Evolutionary conservation across 805 yeast species (phyloP).

Genomic region (Sugiyamaella qingdaonensis): DNA sequence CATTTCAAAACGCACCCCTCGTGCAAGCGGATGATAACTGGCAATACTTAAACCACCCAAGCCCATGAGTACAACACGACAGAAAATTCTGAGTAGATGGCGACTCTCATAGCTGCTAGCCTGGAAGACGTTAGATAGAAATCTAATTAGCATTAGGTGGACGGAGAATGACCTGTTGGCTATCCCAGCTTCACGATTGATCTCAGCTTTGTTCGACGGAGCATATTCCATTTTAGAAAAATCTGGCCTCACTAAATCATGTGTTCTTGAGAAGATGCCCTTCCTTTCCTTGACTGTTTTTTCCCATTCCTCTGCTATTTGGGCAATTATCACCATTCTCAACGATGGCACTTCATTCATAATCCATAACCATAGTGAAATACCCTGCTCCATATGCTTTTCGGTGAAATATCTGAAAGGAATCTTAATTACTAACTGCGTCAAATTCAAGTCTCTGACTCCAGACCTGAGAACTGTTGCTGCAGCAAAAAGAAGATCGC

Average conservation of each 20-base stretch:
- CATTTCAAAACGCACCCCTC: constrained; percentile 70
- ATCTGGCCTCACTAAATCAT: constrained; percentile 58
- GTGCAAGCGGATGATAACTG: constrained; percentile 77
- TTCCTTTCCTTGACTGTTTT: constrained; percentile 49
- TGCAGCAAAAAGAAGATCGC: constrained; percentile 33
- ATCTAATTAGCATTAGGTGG: constrained; percentile 61
- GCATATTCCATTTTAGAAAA: constrained; percentile 79
- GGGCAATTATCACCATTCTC: constrained; percentile 59
- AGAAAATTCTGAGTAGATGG: constrained; percentile 64
- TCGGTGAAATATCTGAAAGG: constrained; percentile 69
- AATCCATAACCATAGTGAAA: constrained; percentile 75
- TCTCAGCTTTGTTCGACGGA: constrained; percentile 66
- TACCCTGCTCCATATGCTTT: constrained; percentile 56
- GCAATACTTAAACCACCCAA: constrained; percentile 56
- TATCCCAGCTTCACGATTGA: constrained; percentile 47
- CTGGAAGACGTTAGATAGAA: constrained; percentile 73
- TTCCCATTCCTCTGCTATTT: constrained; percentile 68
- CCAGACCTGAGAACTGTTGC: constrained; percentile 37
- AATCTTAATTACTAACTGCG: constrained; percentile 35
- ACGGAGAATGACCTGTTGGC: constrained; percentile 55
- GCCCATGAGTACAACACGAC: constrained; percentile 44
- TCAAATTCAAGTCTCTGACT: constrained; percentile 17
- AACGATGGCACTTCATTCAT: constrained; percentile 61
- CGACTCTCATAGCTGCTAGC: constrained; percentile 70
- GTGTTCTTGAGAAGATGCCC: constrained; percentile 60